These are phyloP conservation scores for Cantharellus anzutake DNA, from an alignment of 768 basidiomycete genomes.

Conservation along the genomic window DNA sequence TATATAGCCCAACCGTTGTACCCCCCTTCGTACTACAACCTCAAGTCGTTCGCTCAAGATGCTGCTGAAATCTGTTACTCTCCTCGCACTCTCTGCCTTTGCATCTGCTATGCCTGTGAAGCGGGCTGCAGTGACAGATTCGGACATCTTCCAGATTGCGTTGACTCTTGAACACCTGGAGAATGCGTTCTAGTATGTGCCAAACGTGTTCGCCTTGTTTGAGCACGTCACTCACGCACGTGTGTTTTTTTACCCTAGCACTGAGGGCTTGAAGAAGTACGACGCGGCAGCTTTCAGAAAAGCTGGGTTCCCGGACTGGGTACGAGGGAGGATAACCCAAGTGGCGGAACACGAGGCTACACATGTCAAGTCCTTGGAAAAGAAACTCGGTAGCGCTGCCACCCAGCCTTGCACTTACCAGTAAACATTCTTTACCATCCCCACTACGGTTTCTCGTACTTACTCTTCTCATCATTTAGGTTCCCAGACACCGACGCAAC, in stretches of 20 bases:
- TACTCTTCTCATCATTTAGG: constrained; percentile 10
- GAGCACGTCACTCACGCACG: constrained; percentile 19
- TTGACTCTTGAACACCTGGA: constrained; percentile 32
- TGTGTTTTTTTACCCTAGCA: constrained; percentile 22
- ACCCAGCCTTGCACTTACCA: constrained; percentile 25
- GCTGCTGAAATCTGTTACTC: neutral
- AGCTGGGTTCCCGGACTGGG: constrained; percentile 25
- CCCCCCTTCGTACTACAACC: too few species aligned
- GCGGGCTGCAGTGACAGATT: constrained; percentile 6
- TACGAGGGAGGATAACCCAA: constrained; percentile 27
- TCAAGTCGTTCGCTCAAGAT: too few species aligned
- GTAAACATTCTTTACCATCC: constrained; percentile 6
- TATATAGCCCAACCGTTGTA: too few species aligned
- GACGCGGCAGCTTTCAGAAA: constrained; percentile 23
- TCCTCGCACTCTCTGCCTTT: constrained; percentile 5
- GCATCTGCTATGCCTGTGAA: neutral
- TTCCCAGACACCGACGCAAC: constrained; percentile 25
- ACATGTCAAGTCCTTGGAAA: constrained; percentile 23
- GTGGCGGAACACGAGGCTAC: constrained; percentile 24
- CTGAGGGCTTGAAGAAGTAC: constrained; percentile 23
- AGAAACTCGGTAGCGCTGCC: constrained; percentile 19
- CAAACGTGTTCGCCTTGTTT: constrained; percentile 26
- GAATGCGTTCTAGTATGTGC: constrained; percentile 23
- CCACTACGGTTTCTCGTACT: neutral
- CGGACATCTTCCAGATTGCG: constrained; percentile 26